Conservation (phyloP, 73 alveolate genomes). For the Tetrahymena thermophila region DNA sequence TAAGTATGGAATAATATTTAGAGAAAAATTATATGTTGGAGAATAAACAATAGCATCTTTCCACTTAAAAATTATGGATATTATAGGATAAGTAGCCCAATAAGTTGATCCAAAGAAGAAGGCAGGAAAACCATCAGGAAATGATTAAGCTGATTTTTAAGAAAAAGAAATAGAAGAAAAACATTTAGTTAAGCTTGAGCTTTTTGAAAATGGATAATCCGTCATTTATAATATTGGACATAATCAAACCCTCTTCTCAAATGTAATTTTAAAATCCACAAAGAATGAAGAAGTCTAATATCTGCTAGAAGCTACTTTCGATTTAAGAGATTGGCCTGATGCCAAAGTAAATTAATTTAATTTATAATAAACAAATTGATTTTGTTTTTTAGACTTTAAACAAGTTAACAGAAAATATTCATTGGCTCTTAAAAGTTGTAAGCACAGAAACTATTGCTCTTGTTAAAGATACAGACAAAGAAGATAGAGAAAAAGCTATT, state of each 20-base stretch:
- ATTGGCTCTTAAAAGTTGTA: conserved; percentile 84
- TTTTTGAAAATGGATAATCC: conserved; percentile 57
- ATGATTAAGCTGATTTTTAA: conserved; percentile 42
- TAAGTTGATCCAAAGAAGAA: conserved; percentile 14
- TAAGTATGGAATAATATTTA: conserved; percentile 82
- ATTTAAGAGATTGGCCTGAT: conserved; percentile 76
- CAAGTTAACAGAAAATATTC: conserved; percentile 48
- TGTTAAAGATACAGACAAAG: conserved; percentile 91
- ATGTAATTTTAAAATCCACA: conserved; percentile 56
- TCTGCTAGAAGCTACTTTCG: conserved; percentile 62
- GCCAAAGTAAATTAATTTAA: conserved; percentile 17
- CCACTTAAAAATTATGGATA: conserved; percentile 46
- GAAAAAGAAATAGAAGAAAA: conserved; percentile 40
- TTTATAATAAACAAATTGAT: not conserved
- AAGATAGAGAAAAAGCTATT: conserved; percentile 90
- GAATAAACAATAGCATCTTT: conserved; percentile 60
- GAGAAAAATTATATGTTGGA: conserved; percentile 69
- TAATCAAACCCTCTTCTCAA: conserved; percentile 60
- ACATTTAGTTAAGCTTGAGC: conserved; percentile 49
- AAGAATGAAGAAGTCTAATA: conserved; percentile 38
- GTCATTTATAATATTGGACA: conserved; percentile 53
- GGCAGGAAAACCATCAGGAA: conserved; percentile 34
- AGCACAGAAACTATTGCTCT: conserved; percentile 87
- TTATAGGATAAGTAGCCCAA: not conserved
- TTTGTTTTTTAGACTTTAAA: not conserved